These are phyloP conservation scores for Zygoascus ofunaensis DNA, from an alignment of 805 yeast species.

Conservation along the genomic window DNA sequence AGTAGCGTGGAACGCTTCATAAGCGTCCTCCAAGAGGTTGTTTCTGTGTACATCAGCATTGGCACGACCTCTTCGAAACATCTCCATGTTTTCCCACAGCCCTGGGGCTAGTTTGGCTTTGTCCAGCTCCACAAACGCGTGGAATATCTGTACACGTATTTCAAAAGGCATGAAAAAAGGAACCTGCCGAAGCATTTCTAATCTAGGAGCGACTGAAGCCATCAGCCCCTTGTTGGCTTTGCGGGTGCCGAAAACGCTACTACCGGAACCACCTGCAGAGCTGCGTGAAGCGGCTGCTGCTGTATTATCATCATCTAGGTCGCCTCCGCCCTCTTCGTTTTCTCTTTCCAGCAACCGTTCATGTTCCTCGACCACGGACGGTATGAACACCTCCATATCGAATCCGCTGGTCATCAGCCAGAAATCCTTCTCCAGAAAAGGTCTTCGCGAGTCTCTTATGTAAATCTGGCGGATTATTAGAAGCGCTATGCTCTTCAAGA, in stretches of 20 bases:
- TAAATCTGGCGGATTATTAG: slow-evolving; percentile 55
- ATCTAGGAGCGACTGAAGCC: slow-evolving; percentile 18
- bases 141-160: slow-evolving; percentile 65
- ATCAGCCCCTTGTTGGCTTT: background rate
- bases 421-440: slow-evolving; percentile 39
- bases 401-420: slow-evolving; percentile 41
- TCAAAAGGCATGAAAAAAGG: slow-evolving; percentile 79
- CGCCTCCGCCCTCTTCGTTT: slow-evolving; percentile 10
- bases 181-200: slow-evolving; percentile 47
- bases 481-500: slow-evolving; percentile 34
- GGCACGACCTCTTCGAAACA: slow-evolving; percentile 15
- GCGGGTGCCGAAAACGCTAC: too few relatives aligned
- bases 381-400: slow-evolving; percentile 32
- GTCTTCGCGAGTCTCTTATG: slow-evolving; percentile 53
- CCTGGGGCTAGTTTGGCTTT: slow-evolving; percentile 4
- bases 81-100: background rate
- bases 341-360: slow-evolving; percentile 22
- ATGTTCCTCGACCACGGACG: slow-evolving; percentile 37
- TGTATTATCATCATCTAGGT: background rate
- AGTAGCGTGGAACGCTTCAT: slow-evolving; percentile 39
- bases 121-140: slow-evolving; percentile 50
- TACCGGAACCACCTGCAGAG: background rate
- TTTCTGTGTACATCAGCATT: slow-evolving; percentile 51
- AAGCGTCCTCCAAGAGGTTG: slow-evolving; percentile 67
- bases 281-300: background rate